Evolutionary conservation across 345 rosid species (phyloP).

Genomic region (Camelina laxa): DNA sequence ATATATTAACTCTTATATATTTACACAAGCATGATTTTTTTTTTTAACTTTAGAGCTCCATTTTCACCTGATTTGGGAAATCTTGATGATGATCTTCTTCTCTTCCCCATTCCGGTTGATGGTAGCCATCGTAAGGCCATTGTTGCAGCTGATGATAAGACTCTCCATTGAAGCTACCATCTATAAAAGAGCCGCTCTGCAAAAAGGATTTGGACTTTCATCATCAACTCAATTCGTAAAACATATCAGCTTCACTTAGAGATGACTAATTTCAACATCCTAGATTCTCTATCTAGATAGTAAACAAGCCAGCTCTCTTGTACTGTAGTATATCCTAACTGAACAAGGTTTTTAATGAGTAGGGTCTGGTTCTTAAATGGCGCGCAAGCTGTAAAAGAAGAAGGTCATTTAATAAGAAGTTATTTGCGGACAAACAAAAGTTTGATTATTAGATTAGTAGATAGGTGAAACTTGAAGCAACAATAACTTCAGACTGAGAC

Average conservation of each 20-base stretch:
- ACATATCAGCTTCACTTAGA: neutral
- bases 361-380: slow-evolving; percentile 36
- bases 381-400: slow-evolving; percentile 24
- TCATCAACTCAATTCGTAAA: neutral
- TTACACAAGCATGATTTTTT: slow-evolving; percentile 37
- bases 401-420: slow-evolving; percentile 35
- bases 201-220: slow-evolving; percentile 12
- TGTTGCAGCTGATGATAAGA: slow-evolving; percentile 55
- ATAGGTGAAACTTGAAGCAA: slow-evolving; percentile 45
- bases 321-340: neutral
- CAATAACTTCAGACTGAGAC: slow-evolving; percentile 34
- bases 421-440: slow-evolving; percentile 30
- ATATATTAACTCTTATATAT: slow-evolving; percentile 29
- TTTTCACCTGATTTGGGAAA: slow-evolving; percentile 56
- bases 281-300: slow-evolving; percentile 2
- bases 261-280: slow-evolving; percentile 21
- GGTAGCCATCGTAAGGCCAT: slow-evolving; percentile 60
- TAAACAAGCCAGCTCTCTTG: slow-evolving; percentile 30
- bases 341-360: slow-evolving; percentile 22
- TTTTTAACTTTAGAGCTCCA: slow-evolving; percentile 55
- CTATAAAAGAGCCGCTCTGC: slow-evolving; percentile 67
- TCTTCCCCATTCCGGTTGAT: slow-evolving; percentile 68
- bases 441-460: slow-evolving; percentile 34
- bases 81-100: slow-evolving; percentile 53
- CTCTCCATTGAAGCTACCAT: slow-evolving; percentile 59